Percentiles rank a stretch among this genome's conserved stretches.
These are phyloP conservation scores for Cubamyces sp. DNA, from an alignment of 768 basidiomycete species.

Conservation along the genomic window DNA sequence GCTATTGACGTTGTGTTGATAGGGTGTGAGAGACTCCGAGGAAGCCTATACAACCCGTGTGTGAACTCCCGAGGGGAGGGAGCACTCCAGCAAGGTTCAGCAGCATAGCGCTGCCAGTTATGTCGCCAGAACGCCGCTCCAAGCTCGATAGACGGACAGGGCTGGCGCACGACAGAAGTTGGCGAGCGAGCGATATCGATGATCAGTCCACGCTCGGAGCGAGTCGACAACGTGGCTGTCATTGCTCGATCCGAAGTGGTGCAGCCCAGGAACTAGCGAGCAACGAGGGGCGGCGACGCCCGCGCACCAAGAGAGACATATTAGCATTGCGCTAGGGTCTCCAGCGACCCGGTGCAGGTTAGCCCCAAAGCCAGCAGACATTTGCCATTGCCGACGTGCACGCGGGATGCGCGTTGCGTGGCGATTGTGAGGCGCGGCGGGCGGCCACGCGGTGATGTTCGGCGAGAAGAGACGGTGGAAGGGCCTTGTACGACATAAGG, in stretches of 20 bases:
- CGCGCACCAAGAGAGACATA: constrained; percentile 14
- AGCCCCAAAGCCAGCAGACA: constrained; percentile 1
- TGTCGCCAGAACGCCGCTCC: background rate
- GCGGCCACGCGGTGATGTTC: constrained; percentile 13
- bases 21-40: constrained; percentile 3
- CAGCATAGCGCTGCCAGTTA: background rate
- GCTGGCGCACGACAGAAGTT: background rate
- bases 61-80: background rate
- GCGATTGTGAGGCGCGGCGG: constrained; percentile 14
- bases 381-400: constrained; percentile 8
- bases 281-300: constrained; percentile 18
- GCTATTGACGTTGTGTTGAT: constrained; percentile 3
- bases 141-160: background rate
- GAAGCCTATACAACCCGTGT: constrained; percentile 1
- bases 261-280: constrained; percentile 12
- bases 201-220: constrained; percentile 1
- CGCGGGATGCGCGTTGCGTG: constrained; percentile 16
- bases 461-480: background rate
- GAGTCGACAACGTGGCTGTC: constrained; percentile 18
- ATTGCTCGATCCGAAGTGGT: constrained; percentile 8
- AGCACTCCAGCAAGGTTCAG: no score
- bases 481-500: constrained; percentile 15
- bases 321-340: constrained; percentile 16
- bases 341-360: constrained; percentile 13
- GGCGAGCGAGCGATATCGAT: constrained; percentile 10